These are phyloP conservation scores for Penicillium sp. DNA, from an alignment of 2,329 filamentous ascomycete species.

Conservation along the genomic window DNA sequence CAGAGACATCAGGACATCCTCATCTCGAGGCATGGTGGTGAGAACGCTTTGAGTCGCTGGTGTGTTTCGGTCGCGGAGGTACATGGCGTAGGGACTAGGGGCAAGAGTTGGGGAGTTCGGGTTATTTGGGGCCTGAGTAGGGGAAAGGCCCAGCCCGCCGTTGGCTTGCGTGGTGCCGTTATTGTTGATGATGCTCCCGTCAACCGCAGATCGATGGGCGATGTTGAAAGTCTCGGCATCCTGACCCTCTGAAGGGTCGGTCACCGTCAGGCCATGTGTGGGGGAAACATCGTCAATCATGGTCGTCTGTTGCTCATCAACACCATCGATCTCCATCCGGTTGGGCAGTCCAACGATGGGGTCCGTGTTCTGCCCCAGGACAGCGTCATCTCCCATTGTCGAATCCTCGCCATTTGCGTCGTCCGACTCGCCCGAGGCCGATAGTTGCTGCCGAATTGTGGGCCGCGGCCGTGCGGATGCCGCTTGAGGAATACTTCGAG, in stretches of 20 bases:
- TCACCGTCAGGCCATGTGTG: constrained; percentile 72
- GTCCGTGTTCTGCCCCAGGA: constrained; percentile 54
- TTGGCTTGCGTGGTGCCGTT: constrained; percentile 67
- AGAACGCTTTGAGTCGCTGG: constrained; percentile 71
- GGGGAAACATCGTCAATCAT: constrained; percentile 72
- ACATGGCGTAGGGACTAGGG: constrained; percentile 72
- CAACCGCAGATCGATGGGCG: constrained; percentile 78
- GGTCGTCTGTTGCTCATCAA: constrained; percentile 73
- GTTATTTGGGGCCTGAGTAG: constrained; percentile 61
- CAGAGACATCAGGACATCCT: constrained; percentile 97
- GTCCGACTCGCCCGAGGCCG: constrained; percentile 81
- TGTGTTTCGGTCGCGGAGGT: constrained; percentile 73
- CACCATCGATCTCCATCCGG: constrained; percentile 82
- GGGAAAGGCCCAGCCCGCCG: constrained; percentile 71
- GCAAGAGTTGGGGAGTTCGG: constrained; percentile 73
- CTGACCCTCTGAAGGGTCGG: constrained; percentile 72
- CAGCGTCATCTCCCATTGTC: constrained; percentile 68
- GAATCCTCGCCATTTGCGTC: constrained; percentile 84
- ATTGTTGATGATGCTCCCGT: constrained; percentile 76
- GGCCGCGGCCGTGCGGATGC: constrained; percentile 68
- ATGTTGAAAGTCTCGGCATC: constrained; percentile 93
- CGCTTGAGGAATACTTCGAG: constrained; percentile 57
- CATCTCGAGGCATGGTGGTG: constrained; percentile 91
- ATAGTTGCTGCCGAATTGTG: constrained; percentile 86
- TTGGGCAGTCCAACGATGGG: constrained; percentile 78